Evolutionary conservation across 1,139 yeast species (phyloP).

Genomic region (Yamadazyma membranifaciens): DNA sequence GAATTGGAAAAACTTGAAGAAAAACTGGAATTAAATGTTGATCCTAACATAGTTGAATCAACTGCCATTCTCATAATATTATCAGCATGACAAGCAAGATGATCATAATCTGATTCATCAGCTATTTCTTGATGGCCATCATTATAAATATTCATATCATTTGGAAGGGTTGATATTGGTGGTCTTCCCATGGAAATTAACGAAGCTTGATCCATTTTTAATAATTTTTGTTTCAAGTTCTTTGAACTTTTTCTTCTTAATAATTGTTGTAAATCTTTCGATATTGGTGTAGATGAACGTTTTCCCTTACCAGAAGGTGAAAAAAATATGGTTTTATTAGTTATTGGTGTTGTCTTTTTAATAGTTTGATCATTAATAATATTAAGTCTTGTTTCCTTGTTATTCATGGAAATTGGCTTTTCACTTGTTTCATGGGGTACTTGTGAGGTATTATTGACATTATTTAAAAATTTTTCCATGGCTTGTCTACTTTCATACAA

Average conservation of each 20-base stretch:
- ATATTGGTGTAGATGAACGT: slow-evolving; percentile 19
- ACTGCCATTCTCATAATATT: slow-evolving; percentile 50
- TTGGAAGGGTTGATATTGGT: background rate
- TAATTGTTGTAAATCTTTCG: slow-evolving; percentile 15
- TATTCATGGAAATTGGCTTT: slow-evolving; percentile 10
- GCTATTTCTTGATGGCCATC: slow-evolving; percentile 11
- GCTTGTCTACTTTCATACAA: slow-evolving; percentile 21
- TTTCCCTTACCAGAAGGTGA: slow-evolving; percentile 29
- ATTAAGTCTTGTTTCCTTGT: slow-evolving; percentile 7
- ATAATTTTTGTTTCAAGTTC: slow-evolving; percentile 16
- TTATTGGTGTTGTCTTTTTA: slow-evolving; percentile 27
- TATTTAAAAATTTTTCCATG: slow-evolving; percentile 13
- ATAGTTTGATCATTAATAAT: slow-evolving; percentile 15
- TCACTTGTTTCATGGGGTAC: background rate
- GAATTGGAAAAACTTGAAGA: slow-evolving; percentile 34
- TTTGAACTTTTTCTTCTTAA: slow-evolving; percentile 14
- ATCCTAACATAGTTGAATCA: slow-evolving; percentile 48
- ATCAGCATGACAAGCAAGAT: slow-evolving; percentile 49
- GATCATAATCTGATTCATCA: slow-evolving; percentile 34
- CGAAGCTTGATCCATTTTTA: slow-evolving; percentile 22
- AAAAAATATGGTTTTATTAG: slow-evolving; percentile 30
- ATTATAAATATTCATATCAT: slow-evolving; percentile 6
- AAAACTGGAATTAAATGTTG: slow-evolving; percentile 28
- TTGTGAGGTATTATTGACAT: background rate
- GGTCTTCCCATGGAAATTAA: slow-evolving; percentile 9